phyloP scores from a whole-genome alignment of 2,329 filamentous ascomycete genomes.

The Bipolaris zeicola region DNA sequence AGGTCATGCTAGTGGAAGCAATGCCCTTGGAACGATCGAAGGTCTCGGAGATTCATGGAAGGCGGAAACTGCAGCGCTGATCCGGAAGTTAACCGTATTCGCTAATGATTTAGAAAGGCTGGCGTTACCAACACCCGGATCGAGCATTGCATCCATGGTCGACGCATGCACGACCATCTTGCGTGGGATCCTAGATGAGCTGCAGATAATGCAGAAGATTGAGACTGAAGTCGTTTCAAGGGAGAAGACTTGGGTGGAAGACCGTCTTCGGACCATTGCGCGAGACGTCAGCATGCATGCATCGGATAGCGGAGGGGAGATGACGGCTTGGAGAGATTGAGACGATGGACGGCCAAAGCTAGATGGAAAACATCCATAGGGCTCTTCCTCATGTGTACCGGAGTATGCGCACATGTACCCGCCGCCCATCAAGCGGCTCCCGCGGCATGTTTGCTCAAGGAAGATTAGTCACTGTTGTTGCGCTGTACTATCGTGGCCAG shows the following conservation, averaged over 20 bases:
- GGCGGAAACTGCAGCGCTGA: conserved; percentile 41
- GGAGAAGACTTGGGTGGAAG: conserved; percentile 47
- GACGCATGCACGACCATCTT: conserved; percentile 38
- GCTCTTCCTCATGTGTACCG: background rate
- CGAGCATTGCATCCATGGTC: conserved; percentile 42
- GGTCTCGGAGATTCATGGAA: conserved; percentile 44
- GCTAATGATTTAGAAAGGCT: conserved; percentile 41
- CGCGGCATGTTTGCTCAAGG: background rate
- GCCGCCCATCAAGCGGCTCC: background rate
- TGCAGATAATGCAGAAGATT: conserved; percentile 42
- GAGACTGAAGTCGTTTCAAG: conserved; percentile 37
- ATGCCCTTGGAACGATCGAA: conserved; percentile 30
- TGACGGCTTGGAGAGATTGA: conserved; percentile 36
- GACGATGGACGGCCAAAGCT: background rate
- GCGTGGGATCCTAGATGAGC: conserved; percentile 39
- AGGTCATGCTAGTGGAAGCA: conserved; percentile 4
- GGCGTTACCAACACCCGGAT: conserved; percentile 33
- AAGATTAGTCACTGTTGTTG: background rate
- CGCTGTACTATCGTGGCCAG: background rate
- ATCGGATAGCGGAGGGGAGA: conserved; percentile 18
- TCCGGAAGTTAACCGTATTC: conserved; percentile 42
- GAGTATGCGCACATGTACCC: background rate
- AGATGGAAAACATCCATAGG: background rate
- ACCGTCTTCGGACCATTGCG: conserved; percentile 36
- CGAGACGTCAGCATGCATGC: conserved; percentile 18